Evolutionary conservation across 352 stramenopile species (phyloP).

Genomic region (Pelagophyceae sp.): DNA sequence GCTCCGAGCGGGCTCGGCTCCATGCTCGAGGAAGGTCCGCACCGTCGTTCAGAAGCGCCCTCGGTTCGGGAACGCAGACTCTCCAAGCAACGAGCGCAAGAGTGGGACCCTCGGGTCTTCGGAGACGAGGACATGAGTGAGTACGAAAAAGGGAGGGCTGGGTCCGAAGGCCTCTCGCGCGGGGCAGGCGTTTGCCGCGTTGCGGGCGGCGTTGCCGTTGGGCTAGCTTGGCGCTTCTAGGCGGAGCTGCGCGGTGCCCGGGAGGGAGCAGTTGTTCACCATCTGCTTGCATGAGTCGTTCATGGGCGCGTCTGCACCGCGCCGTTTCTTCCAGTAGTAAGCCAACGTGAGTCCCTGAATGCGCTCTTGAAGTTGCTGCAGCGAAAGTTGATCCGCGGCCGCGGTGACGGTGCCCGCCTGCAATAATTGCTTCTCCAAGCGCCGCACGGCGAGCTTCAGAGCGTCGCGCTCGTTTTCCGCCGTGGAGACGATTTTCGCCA

Average conservation of each 20-base stretch:
- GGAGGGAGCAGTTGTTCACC: slow-evolving; percentile 8
- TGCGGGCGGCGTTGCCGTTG: no score
- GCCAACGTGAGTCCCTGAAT: slow-evolving; percentile 15
- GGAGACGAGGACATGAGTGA: no score
- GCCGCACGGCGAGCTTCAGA: neutral
- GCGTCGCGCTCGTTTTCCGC: slow-evolving; percentile 7
- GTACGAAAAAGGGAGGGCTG: no score
- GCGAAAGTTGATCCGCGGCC: neutral
- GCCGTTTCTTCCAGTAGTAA: slow-evolving; percentile 11
- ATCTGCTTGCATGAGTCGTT: neutral
- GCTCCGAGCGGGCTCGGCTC: no score
- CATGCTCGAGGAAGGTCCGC: no score
- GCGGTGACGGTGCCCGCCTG: neutral
- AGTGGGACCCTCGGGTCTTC: no score
- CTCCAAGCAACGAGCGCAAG: no score
- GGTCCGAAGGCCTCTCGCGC: no score
- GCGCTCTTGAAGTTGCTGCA: slow-evolving; percentile 3
- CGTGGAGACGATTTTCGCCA: neutral
- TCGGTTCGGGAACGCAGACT: no score
- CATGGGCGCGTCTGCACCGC: neutral
- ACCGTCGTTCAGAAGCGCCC: no score
- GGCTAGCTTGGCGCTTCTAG: no score
- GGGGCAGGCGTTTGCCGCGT: no score
- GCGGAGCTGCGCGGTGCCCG: neutral
- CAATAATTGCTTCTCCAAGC: neutral